Percentiles rank a stretch among this genome's conserved stretches.
Conservation (phyloP, 2,329 filamentous ascomycete genomes). For the Trichoderma breve region DNA sequence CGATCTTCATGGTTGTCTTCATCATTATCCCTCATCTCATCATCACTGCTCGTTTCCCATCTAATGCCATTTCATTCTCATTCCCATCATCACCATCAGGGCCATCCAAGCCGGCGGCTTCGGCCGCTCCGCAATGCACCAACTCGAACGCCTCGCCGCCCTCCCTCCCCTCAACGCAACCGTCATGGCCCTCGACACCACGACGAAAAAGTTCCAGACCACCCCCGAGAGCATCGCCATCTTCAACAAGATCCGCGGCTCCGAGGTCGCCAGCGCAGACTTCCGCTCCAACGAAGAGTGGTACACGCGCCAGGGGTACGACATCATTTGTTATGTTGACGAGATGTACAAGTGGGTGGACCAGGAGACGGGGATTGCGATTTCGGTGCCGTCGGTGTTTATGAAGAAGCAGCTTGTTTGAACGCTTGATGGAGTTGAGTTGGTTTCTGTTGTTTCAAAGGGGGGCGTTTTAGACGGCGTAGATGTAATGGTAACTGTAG, state of each 20-base stretch:
- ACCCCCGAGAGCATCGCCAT: slow-evolving; percentile 25
- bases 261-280: slow-evolving; percentile 28
- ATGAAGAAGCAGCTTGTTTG: slow-evolving; percentile 27
- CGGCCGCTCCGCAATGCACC: slow-evolving; percentile 37
- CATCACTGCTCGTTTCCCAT: background rate
- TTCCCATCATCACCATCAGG: slow-evolving; percentile 10
- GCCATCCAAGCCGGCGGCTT: slow-evolving; percentile 38
- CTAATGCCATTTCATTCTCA: background rate
- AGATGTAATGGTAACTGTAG: background rate
- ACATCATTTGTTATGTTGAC: slow-evolving; percentile 20
- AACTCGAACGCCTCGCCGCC: slow-evolving; percentile 34
- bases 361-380: slow-evolving; percentile 18
- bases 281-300: slow-evolving; percentile 31
- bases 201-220: slow-evolving; percentile 31
- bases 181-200: slow-evolving; percentile 38
- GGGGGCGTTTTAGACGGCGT: background rate
- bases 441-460: background rate
- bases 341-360: slow-evolving; percentile 24
- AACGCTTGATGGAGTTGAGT: background rate
- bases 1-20: background rate
- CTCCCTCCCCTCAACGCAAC: slow-evolving; percentile 34
- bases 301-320: slow-evolving; percentile 33
- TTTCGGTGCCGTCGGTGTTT: slow-evolving; percentile 24
- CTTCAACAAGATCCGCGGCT: slow-evolving; percentile 30
- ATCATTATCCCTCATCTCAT: background rate